These are phyloP conservation scores for Geotrichum bryndzae DNA, from an alignment of 1,139 yeast genomes.

Conservation along the genomic window DNA sequence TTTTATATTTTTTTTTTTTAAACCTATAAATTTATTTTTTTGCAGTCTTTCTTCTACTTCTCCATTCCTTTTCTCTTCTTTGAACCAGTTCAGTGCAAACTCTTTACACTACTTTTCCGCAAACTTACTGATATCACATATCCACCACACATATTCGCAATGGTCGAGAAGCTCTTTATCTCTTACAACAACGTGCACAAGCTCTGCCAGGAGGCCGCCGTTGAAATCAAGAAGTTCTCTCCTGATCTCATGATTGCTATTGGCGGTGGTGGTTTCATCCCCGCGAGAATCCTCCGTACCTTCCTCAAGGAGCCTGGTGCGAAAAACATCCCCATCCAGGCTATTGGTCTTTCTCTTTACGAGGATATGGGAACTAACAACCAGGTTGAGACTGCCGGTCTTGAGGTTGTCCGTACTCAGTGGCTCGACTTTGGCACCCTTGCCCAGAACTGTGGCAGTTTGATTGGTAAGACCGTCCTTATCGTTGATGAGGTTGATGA, in stretches of 20 bases:
- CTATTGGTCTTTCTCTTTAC: constrained; percentile 83
- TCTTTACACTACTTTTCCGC: neutral
- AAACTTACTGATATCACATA: neutral
- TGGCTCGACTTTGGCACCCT: constrained; percentile 79
- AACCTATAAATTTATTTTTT: neutral
- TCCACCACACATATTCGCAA: neutral
- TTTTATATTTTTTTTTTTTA: neutral
- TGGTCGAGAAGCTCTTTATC: constrained; percentile 60
- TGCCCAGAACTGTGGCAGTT: constrained; percentile 53
- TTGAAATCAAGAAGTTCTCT: constrained; percentile 57
- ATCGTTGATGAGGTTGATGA: constrained; percentile 95
- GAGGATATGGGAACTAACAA: constrained; percentile 59
- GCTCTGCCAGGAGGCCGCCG: constrained; percentile 81
- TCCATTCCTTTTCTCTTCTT: neutral
- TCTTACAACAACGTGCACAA: constrained; percentile 92
- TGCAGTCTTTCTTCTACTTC: neutral
- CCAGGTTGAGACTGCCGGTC: constrained; percentile 60
- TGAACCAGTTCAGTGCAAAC: neutral
- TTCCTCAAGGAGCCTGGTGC: constrained; percentile 81
- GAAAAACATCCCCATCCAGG: constrained; percentile 88
- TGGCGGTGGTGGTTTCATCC: constrained; percentile 92
- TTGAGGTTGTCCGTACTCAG: constrained; percentile 86
- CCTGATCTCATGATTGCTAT: constrained; percentile 90
- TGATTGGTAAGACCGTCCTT: constrained; percentile 74
- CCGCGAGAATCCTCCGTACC: constrained; percentile 90